Percentiles rank a stretch among this genome's conserved stretches.
Conservation (phyloP, 2,329 filamentous ascomycete species). For the Ambrosiella beaveri region DNA sequence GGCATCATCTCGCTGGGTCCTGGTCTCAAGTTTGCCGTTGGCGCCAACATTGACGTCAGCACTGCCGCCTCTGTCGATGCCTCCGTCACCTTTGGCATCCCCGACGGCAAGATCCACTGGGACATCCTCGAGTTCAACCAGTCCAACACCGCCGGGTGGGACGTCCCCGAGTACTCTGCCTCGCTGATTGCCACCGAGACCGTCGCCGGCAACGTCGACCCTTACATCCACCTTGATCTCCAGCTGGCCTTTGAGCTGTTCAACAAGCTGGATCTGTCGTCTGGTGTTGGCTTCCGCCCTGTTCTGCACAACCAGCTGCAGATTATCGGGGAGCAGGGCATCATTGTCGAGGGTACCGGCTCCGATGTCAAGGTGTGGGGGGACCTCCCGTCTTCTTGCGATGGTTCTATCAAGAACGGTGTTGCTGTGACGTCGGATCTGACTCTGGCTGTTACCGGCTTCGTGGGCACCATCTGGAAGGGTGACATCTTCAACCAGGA, state of each 20-base stretch:
- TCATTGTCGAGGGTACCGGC: constrained; percentile 1
- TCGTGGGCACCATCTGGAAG: not conserved
- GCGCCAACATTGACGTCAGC: constrained; percentile 21
- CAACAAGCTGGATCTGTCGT: not conserved
- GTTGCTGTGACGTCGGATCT: not conserved
- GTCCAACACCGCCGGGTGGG: constrained; percentile 21
- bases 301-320: not conserved
- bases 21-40: constrained; percentile 22
- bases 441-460: not conserved
- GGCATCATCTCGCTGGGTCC: constrained; percentile 24
- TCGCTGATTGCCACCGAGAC: constrained; percentile 20
- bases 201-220: constrained; percentile 19
- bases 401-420: not conserved
- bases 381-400: not conserved
- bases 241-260: constrained; percentile 24
- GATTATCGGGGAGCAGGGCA: constrained; percentile 1
- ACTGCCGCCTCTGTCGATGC: constrained; percentile 19
- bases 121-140: constrained; percentile 20
- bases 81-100: constrained; percentile 19
- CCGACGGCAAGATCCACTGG: constrained; percentile 23
- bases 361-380: not conserved
- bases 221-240: constrained; percentile 15
- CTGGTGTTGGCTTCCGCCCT: constrained; percentile 1
- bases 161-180: constrained; percentile 20
- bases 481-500: not conserved